Evolutionary conservation across 768 basidiomycete species (phyloP).

Genomic region (Neoboletus brunneissimus): DNA sequence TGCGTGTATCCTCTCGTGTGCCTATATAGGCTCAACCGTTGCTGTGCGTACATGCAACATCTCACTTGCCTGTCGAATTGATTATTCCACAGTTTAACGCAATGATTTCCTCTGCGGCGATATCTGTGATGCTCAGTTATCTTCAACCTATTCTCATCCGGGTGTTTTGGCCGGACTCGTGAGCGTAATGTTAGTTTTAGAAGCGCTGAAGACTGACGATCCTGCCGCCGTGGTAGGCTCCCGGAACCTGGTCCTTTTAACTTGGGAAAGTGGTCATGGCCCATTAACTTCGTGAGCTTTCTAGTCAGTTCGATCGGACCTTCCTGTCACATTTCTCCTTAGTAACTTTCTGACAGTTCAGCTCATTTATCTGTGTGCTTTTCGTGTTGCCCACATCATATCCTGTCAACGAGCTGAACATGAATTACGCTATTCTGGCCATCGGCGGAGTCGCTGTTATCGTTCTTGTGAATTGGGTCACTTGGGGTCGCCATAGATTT

Average conservation of each 20-base stretch:
- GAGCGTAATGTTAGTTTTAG: slow-evolving; percentile 13
- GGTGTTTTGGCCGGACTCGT: slow-evolving; percentile 54
- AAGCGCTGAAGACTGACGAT: background rate
- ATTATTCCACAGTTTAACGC: slow-evolving; percentile 44
- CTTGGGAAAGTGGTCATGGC: slow-evolving; percentile 55
- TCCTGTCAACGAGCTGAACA: slow-evolving; percentile 48
- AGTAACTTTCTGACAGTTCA: slow-evolving; percentile 38
- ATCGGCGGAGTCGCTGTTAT: slow-evolving; percentile 45
- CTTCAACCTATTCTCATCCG: slow-evolving; percentile 56
- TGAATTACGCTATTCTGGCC: slow-evolving; percentile 59
- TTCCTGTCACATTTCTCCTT: background rate
- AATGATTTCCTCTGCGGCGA: slow-evolving; percentile 53
- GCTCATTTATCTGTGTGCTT: slow-evolving; percentile 50
- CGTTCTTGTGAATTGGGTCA: slow-evolving; percentile 44
- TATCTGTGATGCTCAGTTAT: slow-evolving; percentile 58
- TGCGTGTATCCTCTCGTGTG: slow-evolving; percentile 54
- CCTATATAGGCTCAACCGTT: slow-evolving; percentile 55
- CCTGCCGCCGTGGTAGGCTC: slow-evolving; percentile 42
- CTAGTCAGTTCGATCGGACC: slow-evolving; percentile 32
- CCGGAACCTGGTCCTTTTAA: slow-evolving; percentile 40
- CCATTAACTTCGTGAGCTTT: slow-evolving; percentile 47
- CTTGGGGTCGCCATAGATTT: slow-evolving; percentile 48
- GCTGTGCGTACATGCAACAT: slow-evolving; percentile 39
- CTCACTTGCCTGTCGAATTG: background rate
- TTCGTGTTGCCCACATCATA: slow-evolving; percentile 56